Conservation (phyloP, 192 early-diverging fungal species). For the Podila clonocystis region DNA sequence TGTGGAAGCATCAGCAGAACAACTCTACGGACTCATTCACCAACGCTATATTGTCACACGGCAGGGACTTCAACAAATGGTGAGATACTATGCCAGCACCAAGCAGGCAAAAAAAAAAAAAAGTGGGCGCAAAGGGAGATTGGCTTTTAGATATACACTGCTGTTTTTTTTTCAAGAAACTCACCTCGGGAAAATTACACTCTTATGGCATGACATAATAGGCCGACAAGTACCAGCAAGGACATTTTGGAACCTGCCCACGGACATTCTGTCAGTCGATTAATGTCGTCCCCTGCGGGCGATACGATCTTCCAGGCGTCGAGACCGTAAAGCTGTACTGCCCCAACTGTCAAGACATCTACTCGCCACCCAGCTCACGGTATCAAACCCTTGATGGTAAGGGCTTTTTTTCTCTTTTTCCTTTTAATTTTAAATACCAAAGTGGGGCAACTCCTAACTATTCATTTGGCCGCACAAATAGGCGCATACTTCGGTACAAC, state of each 20-base stretch:
- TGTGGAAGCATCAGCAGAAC: slow-evolving; percentile 86
- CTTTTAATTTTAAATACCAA: neutral
- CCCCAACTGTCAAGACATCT: slow-evolving; percentile 84
- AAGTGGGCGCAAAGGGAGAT: neutral
- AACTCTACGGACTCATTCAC: slow-evolving; percentile 95
- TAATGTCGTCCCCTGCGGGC: slow-evolving; percentile 75
- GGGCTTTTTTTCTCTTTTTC: neutral
- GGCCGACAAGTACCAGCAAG: slow-evolving; percentile 76
- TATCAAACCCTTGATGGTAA: slow-evolving; percentile 75
- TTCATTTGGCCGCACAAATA: slow-evolving; percentile 8
- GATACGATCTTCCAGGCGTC: slow-evolving; percentile 71
- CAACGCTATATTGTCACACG: slow-evolving; percentile 92
- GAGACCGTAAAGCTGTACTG: slow-evolving; percentile 82
- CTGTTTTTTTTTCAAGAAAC: too few species aligned
- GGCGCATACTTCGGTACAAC: slow-evolving; percentile 97
- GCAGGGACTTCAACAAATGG: slow-evolving; percentile 87
- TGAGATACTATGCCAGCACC: slow-evolving; percentile 19
- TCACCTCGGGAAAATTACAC: too few species aligned
- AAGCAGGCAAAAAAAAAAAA: neutral
- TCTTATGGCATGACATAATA: slow-evolving; percentile 8
- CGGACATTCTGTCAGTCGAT: slow-evolving; percentile 72
- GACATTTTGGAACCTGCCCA: slow-evolving; percentile 82
- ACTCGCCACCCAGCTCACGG: slow-evolving; percentile 75
- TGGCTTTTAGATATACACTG: too few species aligned
- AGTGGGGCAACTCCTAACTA: too few species aligned